Evolutionary conservation across 345 rosid species (phyloP), one percentile per base, ranked within the genome.

Genomic region (Camelina hispida): DNA sequence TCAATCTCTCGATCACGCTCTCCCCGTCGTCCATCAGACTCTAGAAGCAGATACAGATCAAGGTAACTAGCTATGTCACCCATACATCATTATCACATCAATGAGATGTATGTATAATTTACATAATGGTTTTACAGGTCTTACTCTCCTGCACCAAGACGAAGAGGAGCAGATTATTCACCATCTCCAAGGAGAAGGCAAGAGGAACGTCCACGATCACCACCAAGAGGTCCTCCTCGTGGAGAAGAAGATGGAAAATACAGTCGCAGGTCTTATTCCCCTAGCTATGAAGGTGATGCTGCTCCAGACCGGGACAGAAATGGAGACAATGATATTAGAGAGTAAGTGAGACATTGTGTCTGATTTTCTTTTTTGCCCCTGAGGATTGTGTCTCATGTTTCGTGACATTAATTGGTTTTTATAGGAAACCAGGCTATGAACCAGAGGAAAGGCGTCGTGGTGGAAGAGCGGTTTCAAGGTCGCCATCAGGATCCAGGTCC

Each of bases 1-100:
- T 93, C 97, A 20, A 25, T 82, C n/a, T 93, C 97, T 32, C 83
- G 86, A 56, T 85, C 90, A 15, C 89, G 84, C 58, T 93, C 97
- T 52, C 95, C 97, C 5, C 90, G 69, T 74, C 85, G 79, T 69
- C 91, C 90, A 25, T 69, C 85, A 0, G 84, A 87, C 69, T 92
- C 99, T 57, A 87, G 96, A 74, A 76, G 85, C 61, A 85, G 97
- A 61, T 86, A 86, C 54, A 93, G 87, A 67, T 92, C 99, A 10
- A 92, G 97, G 99, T 95, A 43, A 60, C 54, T 40, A 0, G n/a
- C 13, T 66, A 9, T 20, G 9, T 62, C 62, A 50, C 23, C 6
- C 18, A 5, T 56, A 28, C n/a, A 13, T 54, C 62, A 6, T 12
- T 54, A 10, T 55, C 38, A 55, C 18, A 28, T 23, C 42, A 44